Evolutionary conservation across 164 flowering plant genomes (phyloP).

Genomic region (Houttuynia cordata): DNA sequence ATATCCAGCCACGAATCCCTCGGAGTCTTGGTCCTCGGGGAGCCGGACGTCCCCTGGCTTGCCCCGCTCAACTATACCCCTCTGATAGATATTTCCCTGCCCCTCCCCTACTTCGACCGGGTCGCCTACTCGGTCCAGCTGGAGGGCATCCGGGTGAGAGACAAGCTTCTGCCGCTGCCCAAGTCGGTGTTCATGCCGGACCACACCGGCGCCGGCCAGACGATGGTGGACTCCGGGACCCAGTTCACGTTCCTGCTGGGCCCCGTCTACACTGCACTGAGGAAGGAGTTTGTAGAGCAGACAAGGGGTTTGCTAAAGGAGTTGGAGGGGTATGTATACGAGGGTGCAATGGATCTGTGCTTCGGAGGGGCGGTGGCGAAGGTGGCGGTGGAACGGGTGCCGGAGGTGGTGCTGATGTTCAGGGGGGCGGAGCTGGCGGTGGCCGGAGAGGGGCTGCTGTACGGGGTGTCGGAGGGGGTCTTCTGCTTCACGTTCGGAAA

Average conservation of each 20-base stretch:
- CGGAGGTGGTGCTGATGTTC: slow-evolving; percentile 54
- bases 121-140: slow-evolving; percentile 70
- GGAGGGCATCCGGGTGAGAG: slow-evolving; percentile 49
- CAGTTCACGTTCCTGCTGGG: slow-evolving; percentile 77
- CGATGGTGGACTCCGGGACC: slow-evolving; percentile 86
- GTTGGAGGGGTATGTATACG: slow-evolving; percentile 42
- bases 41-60: slow-evolving; percentile 27
- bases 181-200: slow-evolving; percentile 60
- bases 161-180: slow-evolving; percentile 32
- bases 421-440: slow-evolving; percentile 70
- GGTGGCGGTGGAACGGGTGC: slow-evolving; percentile 23
- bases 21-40: slow-evolving; percentile 58
- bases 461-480: slow-evolving; percentile 46
- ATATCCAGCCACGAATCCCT: slow-evolving; percentile 46
- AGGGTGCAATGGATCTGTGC: slow-evolving; percentile 78
- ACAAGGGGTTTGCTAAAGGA: slow-evolving; percentile 28
- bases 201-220: slow-evolving; percentile 89
- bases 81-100: slow-evolving; percentile 34
- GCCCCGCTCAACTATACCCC: slow-evolving; percentile 56
- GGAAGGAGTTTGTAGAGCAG: slow-evolving; percentile 44
- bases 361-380: slow-evolving; percentile 23
- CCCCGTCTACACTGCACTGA: slow-evolving; percentile 53
- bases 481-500: slow-evolving; percentile 80
- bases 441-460: slow-evolving; percentile 43
- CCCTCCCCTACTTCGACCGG: slow-evolving; percentile 60